Conservation (phyloP, 2,329 filamentous ascomycete genomes). For the Fonsecaea erecta region DNA sequence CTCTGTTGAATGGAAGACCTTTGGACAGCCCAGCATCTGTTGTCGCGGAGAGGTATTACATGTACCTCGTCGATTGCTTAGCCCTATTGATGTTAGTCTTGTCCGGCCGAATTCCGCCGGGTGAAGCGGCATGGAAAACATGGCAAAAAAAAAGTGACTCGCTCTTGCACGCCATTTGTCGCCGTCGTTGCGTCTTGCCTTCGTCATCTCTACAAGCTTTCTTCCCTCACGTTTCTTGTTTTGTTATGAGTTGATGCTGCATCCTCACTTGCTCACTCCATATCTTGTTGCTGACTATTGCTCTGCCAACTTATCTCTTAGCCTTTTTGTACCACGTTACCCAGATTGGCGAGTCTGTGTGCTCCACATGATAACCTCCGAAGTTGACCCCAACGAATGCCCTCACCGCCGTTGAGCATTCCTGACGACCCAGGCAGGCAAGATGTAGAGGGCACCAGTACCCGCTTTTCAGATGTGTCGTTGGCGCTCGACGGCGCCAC, state of each 20-base stretch:
- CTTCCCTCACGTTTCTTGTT: neutral
- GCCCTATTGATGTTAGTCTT: neutral
- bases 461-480: constrained; percentile 7
- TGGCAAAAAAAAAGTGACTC: constrained; percentile 3
- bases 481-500: constrained; percentile 2
- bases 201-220: neutral
- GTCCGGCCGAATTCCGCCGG: constrained; percentile 12
- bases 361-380: constrained; percentile 13
- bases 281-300: constrained; percentile 7
- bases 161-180: neutral
- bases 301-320: constrained; percentile 12
- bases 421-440: constrained; percentile 1
- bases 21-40: neutral
- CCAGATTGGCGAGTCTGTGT: neutral
- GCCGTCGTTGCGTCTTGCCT: neutral
- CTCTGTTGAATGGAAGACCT: neutral
- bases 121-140: constrained; percentile 3
- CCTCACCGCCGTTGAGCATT: constrained; percentile 19
- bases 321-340: neutral
- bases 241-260: neutral
- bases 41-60: neutral
- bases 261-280: neutral
- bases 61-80: too few species aligned
- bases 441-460: constrained; percentile 14
- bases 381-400: constrained; percentile 20